Conservation (phyloP, 2,329 filamentous ascomycete genomes). For the Arthrobotrys sinensis region DNA sequence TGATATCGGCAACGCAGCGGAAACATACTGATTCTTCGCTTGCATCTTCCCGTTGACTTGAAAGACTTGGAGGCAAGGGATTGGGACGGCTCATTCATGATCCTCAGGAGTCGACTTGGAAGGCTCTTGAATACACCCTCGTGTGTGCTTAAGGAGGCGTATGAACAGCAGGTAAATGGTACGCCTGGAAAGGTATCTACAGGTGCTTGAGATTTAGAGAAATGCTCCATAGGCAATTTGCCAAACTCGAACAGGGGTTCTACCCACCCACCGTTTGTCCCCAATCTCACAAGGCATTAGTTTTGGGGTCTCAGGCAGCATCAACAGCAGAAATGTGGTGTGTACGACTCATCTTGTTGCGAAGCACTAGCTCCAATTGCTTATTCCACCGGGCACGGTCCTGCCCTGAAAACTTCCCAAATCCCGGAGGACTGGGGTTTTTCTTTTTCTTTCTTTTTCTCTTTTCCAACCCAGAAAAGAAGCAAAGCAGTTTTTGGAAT, state of each 20-base stretch:
- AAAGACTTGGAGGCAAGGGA: constrained; percentile 49
- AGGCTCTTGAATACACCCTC: not conserved
- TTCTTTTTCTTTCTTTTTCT: constrained; percentile 34
- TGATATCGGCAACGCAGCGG: constrained; percentile 40
- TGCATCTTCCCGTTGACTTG: constrained; percentile 11
- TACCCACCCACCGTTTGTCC: constrained; percentile 51
- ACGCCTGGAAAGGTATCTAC: constrained; percentile 23
- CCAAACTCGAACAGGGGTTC: constrained; percentile 55
- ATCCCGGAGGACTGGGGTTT: constrained; percentile 51
- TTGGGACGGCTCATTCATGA: constrained; percentile 17
- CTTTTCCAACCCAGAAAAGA: constrained; percentile 32
- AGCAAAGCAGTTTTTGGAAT: constrained; percentile 40
- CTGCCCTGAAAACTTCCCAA: constrained; percentile 50
- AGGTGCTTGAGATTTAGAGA: constrained; percentile 18
- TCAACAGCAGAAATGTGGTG: constrained; percentile 37
- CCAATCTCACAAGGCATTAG: constrained; percentile 51
- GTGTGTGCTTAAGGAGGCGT: too few species aligned
- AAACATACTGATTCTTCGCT: constrained; percentile 3
- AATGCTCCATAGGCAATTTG: constrained; percentile 57
- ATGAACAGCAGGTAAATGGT: not conserved
- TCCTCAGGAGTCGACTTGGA: constrained; percentile 9
- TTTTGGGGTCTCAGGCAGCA: constrained; percentile 53
- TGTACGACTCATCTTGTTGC: constrained; percentile 59
- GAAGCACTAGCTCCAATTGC: constrained; percentile 44
- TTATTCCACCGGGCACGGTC: constrained; percentile 55